Conservation (phyloP, 805 yeast species). For the Saturnispora hagleri region DNA sequence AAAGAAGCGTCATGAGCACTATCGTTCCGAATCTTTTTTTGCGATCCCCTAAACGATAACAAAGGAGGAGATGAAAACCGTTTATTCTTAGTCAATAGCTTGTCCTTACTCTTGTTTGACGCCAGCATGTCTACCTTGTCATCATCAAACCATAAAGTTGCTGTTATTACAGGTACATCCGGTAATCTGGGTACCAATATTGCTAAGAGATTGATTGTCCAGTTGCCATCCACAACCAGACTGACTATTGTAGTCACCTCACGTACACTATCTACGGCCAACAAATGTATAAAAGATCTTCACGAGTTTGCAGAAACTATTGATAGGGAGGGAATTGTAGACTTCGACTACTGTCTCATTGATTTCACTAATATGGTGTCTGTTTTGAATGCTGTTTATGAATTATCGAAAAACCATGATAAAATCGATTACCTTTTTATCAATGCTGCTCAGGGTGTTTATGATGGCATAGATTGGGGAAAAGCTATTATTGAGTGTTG, state of each 20-base stretch:
- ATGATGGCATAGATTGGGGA: constrained; percentile 79
- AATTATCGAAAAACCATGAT: constrained; percentile 51
- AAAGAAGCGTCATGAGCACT: background rate
- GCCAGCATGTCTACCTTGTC: constrained; percentile 5
- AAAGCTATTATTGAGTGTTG: constrained; percentile 64
- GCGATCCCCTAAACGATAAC: background rate
- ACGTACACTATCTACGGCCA: constrained; percentile 77
- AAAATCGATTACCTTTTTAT: constrained; percentile 72
- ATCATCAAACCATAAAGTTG: constrained; percentile 18
- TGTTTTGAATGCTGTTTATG: constrained; percentile 63
- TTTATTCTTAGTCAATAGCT: background rate
- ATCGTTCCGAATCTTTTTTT: background rate
- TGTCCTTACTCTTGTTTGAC: background rate
- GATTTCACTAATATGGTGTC: constrained; percentile 90
- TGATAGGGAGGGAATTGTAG: constrained; percentile 48
- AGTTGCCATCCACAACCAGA: constrained; percentile 41
- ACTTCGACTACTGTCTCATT: constrained; percentile 81
- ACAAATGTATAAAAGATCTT: constrained; percentile 57
- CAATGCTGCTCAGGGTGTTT: constrained; percentile 86
- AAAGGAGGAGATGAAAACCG: background rate
- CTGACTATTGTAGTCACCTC: constrained; percentile 83
- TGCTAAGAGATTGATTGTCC: constrained; percentile 67
- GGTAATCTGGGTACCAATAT: constrained; percentile 80
- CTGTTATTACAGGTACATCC: constrained; percentile 30
- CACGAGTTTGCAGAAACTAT: constrained; percentile 29